Evolutionary conservation across 2,329 filamentous ascomycete species (phyloP), one percentile per base, ranked within the genome.

Genomic region (Penicillium sp.): DNA sequence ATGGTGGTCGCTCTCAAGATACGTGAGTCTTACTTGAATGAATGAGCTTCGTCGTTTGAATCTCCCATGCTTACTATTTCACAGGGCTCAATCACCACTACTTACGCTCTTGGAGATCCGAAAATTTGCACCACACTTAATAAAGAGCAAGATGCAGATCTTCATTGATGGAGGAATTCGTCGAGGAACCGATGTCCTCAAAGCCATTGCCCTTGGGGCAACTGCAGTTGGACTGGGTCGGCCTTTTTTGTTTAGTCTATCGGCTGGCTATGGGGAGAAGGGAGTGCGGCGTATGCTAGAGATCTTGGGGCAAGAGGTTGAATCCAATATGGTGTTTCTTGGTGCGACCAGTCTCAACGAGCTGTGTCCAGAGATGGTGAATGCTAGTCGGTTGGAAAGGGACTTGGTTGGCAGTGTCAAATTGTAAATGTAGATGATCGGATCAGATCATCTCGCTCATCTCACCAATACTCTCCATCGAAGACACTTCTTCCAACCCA

Each of bases 161-260:
- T 85, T 82, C 52, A 75, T 90, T 4, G 87, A 90, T 60, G 85
- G 87, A 0, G 88, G 88, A 0, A 80, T 90, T 29, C 79, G 81
- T n/a, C 76, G 86, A 19, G 88, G 88, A 0, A 84, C 85, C 0
- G 87, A 90, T 65, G 83, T 90, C 3, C 79, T 90, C 63, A 90
- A 90, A 69, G 86, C 85, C 0, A 66, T 90, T 11, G 87, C 85
- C 52, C 73, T 90, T 0, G 88, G 88, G 0, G 87, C 86, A 0
- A 86, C 77, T 53, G 86, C 83, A 0, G 87, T 87, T 0, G 86
- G 86, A 0, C 74, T 90, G 10, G 88, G 87, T 0, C 75, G 87
- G 19, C 84, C 84, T 0, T 83, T 87, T 53, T 62, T 89, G 43
- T 88, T 81, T 64, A 81, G 82, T 1, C 66, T 88, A 58, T 83